Base-by-base conservation (phyloP, 306 rosid genomes). In the Pyrus pyrifolia region DNA sequence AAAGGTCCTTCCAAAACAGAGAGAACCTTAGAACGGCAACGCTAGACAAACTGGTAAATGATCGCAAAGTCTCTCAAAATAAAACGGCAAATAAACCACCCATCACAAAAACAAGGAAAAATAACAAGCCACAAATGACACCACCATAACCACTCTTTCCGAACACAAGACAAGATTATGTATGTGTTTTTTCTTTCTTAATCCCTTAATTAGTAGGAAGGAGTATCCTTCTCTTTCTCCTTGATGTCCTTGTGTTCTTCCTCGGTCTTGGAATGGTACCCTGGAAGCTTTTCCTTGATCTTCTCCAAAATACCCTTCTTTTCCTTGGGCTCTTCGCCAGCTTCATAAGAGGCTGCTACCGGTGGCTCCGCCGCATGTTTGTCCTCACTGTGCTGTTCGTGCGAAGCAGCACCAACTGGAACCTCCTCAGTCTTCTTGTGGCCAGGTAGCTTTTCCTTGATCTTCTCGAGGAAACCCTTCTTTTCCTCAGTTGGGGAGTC, bases 281-380 rank as follows among this genome's bases (percentile, higher is more conserved):
- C 97, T 6, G 97, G 97, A 46, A 93, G 76, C 76, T 90, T 91
- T 67, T 91, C 97, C 75, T 93, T 93, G 22, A 89, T 90, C 89
- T 90, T 93, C 75, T 91, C 98, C 29, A 92, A 79, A 4, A 92
- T 52, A 67, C 98, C 98, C 76, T 92, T 93, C 90, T 93, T 92
- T 85, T 93, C 88, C 81, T 89, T 89, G 4, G 70, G 62, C 46
- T 81, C 55, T 49, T 49, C 87, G 7, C 67, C 38, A 2, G 81
- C 91, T 68, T 88, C 96, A 57, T 57, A 57, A 22, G 62, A 57
- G 62, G 62, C 62, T 7, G 25, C 62, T 22, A 10, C 70, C 8
- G 69, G 70, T 10, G 62, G 60, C 72, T 58, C 66, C 72, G 79
- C 15, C 71, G 79, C 22, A 14, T 57, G 49, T 4, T 72, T 35